Conservation (phyloP, 768 basidiomycete species). For the Suillus variegatus region DNA sequence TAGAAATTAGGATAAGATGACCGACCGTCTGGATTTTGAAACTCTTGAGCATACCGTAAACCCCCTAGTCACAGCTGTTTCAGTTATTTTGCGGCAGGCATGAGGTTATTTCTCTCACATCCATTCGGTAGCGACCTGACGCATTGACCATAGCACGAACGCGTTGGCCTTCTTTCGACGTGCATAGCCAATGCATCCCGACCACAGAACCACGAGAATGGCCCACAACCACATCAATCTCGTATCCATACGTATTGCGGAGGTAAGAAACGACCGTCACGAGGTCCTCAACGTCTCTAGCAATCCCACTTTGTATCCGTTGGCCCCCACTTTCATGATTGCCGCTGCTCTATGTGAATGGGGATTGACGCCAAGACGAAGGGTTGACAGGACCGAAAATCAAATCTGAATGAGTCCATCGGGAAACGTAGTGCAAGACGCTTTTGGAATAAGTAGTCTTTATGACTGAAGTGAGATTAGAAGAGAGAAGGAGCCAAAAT, state of each 20-base stretch:
- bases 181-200: conserved; percentile 68
- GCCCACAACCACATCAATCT: conserved; percentile 67
- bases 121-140: conserved; percentile 79
- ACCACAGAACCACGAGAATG: conserved; percentile 80
- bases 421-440: conserved; percentile 64
- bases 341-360: conserved; percentile 46
- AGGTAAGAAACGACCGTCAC: conserved; percentile 65
- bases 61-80: conserved; percentile 19
- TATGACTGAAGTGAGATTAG: conserved; percentile 54
- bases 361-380: conserved; percentile 1
- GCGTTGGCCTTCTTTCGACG: conserved; percentile 53
- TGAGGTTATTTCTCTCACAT: conserved; percentile 45
- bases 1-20: conserved; percentile 15
- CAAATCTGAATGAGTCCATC: conserved; percentile 82
- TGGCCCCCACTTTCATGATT: conserved; percentile 74
- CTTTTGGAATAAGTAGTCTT: conserved; percentile 83
- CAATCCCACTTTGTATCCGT: conserved; percentile 61
- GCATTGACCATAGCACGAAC: conserved; percentile 71
- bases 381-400: conserved; percentile 67
- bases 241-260: conserved; percentile 59
- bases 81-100: conserved; percentile 5
- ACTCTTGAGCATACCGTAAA: conserved; percentile 25
- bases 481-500: not conserved
- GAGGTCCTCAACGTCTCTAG: conserved; percentile 67
- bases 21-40: not conserved